Conservation (phyloP, 352 stramenopile species). For the Peronosclerospora sorghi region DNA sequence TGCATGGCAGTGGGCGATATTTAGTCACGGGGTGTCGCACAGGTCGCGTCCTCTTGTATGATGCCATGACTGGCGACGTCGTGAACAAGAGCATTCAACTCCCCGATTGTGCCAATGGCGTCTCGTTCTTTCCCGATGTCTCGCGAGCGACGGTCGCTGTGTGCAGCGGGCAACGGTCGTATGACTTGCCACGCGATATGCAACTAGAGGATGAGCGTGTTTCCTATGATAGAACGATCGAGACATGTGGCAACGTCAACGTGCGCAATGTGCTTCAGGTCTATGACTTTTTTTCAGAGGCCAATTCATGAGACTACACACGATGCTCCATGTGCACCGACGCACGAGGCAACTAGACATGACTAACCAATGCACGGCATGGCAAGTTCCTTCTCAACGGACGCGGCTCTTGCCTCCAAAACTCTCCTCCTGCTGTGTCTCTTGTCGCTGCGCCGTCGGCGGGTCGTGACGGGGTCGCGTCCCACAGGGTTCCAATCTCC, state of each 20-base stretch:
- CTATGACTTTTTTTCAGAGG: conserved; percentile 29
- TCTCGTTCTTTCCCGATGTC: conserved; percentile 63
- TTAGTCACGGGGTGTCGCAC: conserved; percentile 50
- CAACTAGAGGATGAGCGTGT: conserved; percentile 30
- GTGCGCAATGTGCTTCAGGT: conserved; percentile 29
- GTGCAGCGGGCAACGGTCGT: conserved; percentile 55
- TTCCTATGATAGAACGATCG: no score
- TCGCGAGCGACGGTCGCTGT: conserved; percentile 34
- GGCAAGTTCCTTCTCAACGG: conserved; percentile 17
- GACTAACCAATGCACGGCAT: neutral
- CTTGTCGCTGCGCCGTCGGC: conserved; percentile 3
- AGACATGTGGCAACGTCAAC: no score
- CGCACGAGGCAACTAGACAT: neutral
- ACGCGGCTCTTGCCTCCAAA: conserved; percentile 49
- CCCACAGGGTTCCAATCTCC: conserved; percentile 38
- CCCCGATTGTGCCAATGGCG: conserved; percentile 54
- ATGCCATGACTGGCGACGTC: conserved; percentile 37
- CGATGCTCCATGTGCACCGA: neutral
- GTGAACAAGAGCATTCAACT: conserved; percentile 36
- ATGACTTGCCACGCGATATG: conserved; percentile 53
- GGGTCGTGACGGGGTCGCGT: conserved; percentile 6
- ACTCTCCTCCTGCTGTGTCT: conserved; percentile 20
- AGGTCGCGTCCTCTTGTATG: conserved; percentile 44
- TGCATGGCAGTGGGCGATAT: conserved; percentile 50
- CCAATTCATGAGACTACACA: neutral